Evolutionary conservation across 2,329 filamentous ascomycete species (phyloP).

Genomic region (Didymella exigua): DNA sequence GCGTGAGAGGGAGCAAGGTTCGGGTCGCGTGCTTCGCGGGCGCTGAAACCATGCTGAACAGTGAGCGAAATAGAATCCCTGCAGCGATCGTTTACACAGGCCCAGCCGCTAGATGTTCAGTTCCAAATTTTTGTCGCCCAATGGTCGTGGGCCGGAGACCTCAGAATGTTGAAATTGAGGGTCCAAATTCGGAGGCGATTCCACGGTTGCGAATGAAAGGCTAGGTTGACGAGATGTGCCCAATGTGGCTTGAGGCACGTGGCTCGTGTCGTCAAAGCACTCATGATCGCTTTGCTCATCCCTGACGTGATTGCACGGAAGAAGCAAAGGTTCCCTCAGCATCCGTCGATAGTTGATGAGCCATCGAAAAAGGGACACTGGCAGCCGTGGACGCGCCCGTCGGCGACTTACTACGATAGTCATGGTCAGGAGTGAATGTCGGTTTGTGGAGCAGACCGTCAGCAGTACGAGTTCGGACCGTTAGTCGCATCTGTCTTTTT

Average conservation of each 20-base stretch:
- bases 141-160: not conserved
- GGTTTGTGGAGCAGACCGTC: not conserved
- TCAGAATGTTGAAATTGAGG: not conserved
- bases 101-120: conserved; percentile 1
- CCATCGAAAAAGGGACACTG: not conserved
- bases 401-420: not conserved
- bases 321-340: not conserved
- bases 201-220: conserved; percentile 2
- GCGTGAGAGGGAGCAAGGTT: not conserved
- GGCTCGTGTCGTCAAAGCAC: not conserved
- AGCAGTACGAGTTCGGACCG: conserved; percentile 14
- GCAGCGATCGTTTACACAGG: conserved; percentile 11
- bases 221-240: conserved; percentile 2
- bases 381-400: not conserved
- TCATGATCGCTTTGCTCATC: not conserved
- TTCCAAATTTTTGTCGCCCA: not conserved
- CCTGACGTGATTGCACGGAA: not conserved
- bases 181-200: not conserved
- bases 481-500: not conserved
- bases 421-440: not conserved
- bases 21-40: not conserved
- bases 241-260: conserved; percentile 9
- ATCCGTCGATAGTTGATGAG: not conserved
- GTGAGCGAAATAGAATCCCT: conserved; percentile 11
- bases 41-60: not conserved